Base-by-base conservation (phyloP, 2,329 filamentous ascomycete species). In the Penicillium fuscoglaucum region DNA sequence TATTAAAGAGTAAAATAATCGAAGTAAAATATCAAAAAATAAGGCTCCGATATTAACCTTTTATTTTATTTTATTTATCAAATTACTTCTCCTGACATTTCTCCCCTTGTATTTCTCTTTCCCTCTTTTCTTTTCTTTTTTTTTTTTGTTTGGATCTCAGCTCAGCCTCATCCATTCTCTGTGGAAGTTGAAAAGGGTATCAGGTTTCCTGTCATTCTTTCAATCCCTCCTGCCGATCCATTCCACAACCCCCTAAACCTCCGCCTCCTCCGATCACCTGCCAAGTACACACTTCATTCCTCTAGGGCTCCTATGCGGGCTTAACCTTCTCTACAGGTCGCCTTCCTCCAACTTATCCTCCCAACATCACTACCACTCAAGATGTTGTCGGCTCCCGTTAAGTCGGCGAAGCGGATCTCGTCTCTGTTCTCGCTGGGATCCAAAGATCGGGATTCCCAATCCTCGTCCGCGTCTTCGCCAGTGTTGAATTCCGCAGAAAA, bases 341-440 rank as follows among this genome's bases (percentile, higher is more conserved):
- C 21, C 56, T 50, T 52, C 40, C 44, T 56, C 49, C 40, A 45
- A 28, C 50, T 50, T 28, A 39, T 26, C 48, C 43, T n/a, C 50
- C 39, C 46, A 41, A 40, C 44, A 50, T 55, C 40, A 45, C 57
- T 58, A 55, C 41, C 57, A 39, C 33, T 24, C 37, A 73, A 61
- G 61, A 75, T 76, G 73, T 66, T 78, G 64, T 76, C 75, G 28
- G 71, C 75, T 68, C 75, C 75, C 52, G 70, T 72, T 57, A 78
- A 77, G 64, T 76, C 75, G 57, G 76, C 75, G 57, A 78, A 74
- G 68, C 76, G 77, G 58, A 76, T 79, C 57, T 78, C 77, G 12
- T 80, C 78, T 39, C 71, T 80, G 46, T 79, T 79, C 59, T 78
- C 76, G 7, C 58, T 78, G 59, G 70, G 73, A 13, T 73, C 73